phyloP scores from a whole-genome alignment of 169 alveolate species.

The Cyclospora cayetanensis region DNA sequence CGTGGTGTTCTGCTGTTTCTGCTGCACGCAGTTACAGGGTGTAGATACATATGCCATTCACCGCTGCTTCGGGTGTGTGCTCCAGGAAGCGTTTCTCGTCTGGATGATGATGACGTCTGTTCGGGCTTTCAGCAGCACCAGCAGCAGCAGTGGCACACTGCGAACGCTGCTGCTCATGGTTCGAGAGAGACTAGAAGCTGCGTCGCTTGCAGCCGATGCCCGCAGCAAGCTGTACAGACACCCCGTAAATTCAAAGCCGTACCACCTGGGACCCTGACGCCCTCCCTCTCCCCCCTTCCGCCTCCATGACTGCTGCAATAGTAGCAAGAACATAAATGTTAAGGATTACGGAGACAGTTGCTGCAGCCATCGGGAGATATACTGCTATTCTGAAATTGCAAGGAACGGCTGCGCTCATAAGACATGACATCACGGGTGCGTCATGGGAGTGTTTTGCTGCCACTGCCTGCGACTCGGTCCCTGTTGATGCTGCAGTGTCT shows the following conservation, averaged over 20 bases:
- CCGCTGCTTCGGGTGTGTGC: not conserved
- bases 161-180: slow-evolving; percentile 16
- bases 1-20: too few species aligned
- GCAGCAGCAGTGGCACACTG: slow-evolving; percentile 30
- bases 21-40: too few species aligned
- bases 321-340: too few species aligned
- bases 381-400: too few species aligned
- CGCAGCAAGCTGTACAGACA: not conserved
- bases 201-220: not conserved
- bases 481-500: slow-evolving; percentile 40
- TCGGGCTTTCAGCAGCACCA: slow-evolving; percentile 21
- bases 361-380: too few species aligned
- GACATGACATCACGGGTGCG: too few species aligned
- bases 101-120: slow-evolving; percentile 19
- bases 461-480: not conserved
- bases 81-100: not conserved
- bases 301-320: too few species aligned
- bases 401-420: too few species aligned
- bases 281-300: too few species aligned
- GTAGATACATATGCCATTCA: too few species aligned
- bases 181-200: slow-evolving; percentile 1
- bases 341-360: too few species aligned
- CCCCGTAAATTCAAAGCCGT: slow-evolving; percentile 8
- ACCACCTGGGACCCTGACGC: too few species aligned
- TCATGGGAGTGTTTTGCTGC: slow-evolving; percentile 18